These are phyloP conservation scores for Ceratocystis variospora DNA, from an alignment of 2,329 filamentous ascomycete species.

Conservation along the genomic window DNA sequence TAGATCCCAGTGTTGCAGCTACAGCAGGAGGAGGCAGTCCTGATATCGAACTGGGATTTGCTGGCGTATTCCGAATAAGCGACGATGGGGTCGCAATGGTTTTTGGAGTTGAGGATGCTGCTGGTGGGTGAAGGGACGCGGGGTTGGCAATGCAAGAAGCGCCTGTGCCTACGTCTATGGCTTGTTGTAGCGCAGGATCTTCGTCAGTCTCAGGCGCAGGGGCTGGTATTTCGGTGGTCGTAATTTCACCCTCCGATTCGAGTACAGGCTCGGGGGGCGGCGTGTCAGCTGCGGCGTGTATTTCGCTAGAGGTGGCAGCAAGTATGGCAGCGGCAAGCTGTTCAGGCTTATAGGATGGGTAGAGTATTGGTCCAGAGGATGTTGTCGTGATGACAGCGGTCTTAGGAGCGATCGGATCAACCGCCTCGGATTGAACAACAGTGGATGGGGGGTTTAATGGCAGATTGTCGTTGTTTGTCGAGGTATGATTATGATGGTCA, in stretches of 20 bases:
- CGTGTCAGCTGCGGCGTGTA: conserved; percentile 7
- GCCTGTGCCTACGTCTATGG: neutral
- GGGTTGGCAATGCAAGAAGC: conserved; percentile 18
- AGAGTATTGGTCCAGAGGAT: conserved; percentile 3
- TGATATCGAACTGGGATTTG: conserved; percentile 19
- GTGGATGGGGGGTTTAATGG: neutral
- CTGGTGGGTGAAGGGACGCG: conserved; percentile 20
- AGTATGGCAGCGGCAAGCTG: conserved; percentile 15
- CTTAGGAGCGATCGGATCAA: conserved; percentile 2
- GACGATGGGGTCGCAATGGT: conserved; percentile 47
- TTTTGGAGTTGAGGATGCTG: conserved; percentile 16
- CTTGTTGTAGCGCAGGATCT: neutral
- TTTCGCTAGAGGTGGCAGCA: conserved; percentile 17
- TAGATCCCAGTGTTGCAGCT: conserved; percentile 19
- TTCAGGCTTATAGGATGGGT: conserved; percentile 9
- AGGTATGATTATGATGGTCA: neutral
- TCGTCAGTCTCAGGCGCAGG: neutral
- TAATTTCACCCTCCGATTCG: neutral
- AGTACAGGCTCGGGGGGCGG: neutral
- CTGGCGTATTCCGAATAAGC: conserved; percentile 34
- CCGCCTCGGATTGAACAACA: neutral
- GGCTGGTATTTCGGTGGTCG: conserved; percentile 1
- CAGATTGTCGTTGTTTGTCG: neutral
- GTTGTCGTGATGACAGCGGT: conserved; percentile 5
- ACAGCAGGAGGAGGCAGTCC: conserved; percentile 18